These are phyloP conservation scores for Multifurca ochricompacta DNA, from an alignment of 768 basidiomycete species.

Conservation along the genomic window DNA sequence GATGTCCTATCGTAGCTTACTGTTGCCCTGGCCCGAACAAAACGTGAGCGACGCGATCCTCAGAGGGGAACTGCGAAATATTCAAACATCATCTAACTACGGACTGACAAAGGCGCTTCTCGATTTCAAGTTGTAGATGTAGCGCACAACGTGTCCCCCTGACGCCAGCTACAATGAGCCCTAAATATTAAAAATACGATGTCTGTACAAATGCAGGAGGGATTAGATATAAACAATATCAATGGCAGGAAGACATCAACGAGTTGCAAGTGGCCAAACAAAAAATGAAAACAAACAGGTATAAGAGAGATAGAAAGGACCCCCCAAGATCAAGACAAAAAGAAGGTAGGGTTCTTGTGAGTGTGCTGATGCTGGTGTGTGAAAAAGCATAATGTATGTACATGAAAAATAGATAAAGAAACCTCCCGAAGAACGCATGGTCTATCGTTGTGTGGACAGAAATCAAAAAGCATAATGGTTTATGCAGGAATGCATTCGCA, in stretches of 20 bases:
- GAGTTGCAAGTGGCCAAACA: neutral
- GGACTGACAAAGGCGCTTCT: too few relatives aligned
- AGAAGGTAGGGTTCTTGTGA: neutral
- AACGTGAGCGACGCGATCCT: too few relatives aligned
- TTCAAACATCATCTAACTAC: too few relatives aligned
- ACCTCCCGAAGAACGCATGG: neutral
- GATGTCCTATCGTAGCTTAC: too few relatives aligned
- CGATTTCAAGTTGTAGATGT: too few relatives aligned
- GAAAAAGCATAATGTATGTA: neutral
- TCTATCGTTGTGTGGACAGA: neutral
- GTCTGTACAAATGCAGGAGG: slow-evolving; percentile 15
- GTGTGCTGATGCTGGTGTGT: neutral
- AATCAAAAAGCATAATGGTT: neutral
- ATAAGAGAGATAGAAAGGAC: neutral
- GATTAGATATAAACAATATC: slow-evolving; percentile 5
- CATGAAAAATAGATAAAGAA: neutral
- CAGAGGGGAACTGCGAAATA: too few relatives aligned
- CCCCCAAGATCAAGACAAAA: neutral
- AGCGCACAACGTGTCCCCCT: too few relatives aligned
- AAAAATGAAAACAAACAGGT: neutral
- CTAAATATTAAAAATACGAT: slow-evolving; percentile 3
- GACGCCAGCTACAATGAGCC: neutral
- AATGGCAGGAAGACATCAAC: slow-evolving; percentile 1
- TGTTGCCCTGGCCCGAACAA: too few relatives aligned
- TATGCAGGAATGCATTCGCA: neutral